A percentile compares a stretch with the other conserved stretches of the same genome.
phyloP scores from a whole-genome alignment of 2,329 filamentous ascomycete genomes.

The Thelonectria rubi region DNA sequence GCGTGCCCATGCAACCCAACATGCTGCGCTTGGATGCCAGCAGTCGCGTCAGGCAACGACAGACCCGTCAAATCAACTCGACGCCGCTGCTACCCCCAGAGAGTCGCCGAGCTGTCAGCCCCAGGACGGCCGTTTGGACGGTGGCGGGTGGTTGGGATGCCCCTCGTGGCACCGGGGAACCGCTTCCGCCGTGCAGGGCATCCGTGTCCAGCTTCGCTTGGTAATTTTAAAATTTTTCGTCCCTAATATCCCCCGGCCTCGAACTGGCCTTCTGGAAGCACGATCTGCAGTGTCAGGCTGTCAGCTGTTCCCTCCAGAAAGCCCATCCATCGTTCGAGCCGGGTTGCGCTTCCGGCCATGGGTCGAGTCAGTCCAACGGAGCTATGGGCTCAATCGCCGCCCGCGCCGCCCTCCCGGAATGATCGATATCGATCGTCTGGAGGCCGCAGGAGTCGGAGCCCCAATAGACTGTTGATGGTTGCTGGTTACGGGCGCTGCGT shows the following conservation, averaged over 20 bases:
- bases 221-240: slow-evolving; percentile 45
- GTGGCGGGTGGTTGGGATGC: slow-evolving; percentile 31
- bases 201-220: slow-evolving; percentile 35
- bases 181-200: slow-evolving; percentile 41
- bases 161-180: slow-evolving; percentile 46
- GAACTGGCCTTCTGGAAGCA: slow-evolving; percentile 43
- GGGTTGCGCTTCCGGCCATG: slow-evolving; percentile 35
- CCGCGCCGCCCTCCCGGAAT: slow-evolving; percentile 31
- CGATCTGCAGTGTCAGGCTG: slow-evolving; percentile 34
- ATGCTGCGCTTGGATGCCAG: not conserved
- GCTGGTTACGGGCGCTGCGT: slow-evolving; percentile 24
- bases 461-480: slow-evolving; percentile 21
- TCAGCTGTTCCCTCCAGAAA: slow-evolving; percentile 31
- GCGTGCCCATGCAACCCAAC: not conserved
- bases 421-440: slow-evolving; percentile 35
- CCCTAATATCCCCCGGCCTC: slow-evolving; percentile 37
- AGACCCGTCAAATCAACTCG: slow-evolving; percentile 19
- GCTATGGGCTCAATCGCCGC: slow-evolving; percentile 26
- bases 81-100: slow-evolving; percentile 33
- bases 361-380: slow-evolving; percentile 37
- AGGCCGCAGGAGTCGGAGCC: slow-evolving; percentile 16
- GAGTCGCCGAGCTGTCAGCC: slow-evolving; percentile 32
- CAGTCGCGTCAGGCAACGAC: too few relatives aligned
- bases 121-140: slow-evolving; percentile 25
- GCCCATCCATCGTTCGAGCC: slow-evolving; percentile 31